Percentiles rank a stretch among this genome's conserved stretches.
These are phyloP conservation scores for Zygoascus meyerae DNA, from an alignment of 1,139 yeast genomes.

Conservation along the genomic window DNA sequence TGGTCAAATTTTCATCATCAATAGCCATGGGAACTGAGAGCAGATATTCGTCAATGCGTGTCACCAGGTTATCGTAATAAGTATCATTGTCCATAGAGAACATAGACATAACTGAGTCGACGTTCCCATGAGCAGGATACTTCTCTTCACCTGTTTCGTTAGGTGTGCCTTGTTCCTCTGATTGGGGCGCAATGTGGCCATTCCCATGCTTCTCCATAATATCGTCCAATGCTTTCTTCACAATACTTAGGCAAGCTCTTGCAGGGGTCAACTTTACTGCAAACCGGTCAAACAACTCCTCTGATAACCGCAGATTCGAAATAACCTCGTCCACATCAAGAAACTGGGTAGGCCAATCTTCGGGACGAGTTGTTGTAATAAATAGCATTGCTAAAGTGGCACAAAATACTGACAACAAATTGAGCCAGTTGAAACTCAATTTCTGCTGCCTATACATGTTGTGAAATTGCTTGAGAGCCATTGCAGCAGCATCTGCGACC, in stretches of 20 bases:
- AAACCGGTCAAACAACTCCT: constrained; percentile 16
- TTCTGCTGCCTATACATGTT: constrained; percentile 18
- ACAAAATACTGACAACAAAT: constrained; percentile 19
- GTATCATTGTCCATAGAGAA: constrained; percentile 18
- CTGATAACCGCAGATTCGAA: constrained; percentile 14
- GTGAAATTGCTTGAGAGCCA: constrained; percentile 20
- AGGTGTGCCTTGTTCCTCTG: neutral
- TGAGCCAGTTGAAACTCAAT: constrained; percentile 23
- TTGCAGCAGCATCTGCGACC: constrained; percentile 20
- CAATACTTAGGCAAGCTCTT: constrained; percentile 15
- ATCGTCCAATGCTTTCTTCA: constrained; percentile 5
- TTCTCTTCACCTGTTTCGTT: neutral
- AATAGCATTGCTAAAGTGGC: constrained; percentile 20
- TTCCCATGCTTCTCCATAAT: neutral
- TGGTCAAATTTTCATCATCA: constrained; percentile 1
- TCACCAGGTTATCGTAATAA: constrained; percentile 17
- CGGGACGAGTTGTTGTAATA: constrained; percentile 16
- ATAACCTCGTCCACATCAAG: constrained; percentile 13
- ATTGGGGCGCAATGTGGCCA: neutral
- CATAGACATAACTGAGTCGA: constrained; percentile 18
- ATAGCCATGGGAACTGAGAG: constrained; percentile 8
- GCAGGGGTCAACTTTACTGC: constrained; percentile 19
- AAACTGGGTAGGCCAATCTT: constrained; percentile 13
- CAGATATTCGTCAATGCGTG: constrained; percentile 17
- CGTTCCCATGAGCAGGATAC: neutral